A percentile compares a stretch with the other conserved stretches of the same genome.
Evolutionary conservation across 331 rosid species (phyloP).

Genomic region (Pyrus hybrid): DNA sequence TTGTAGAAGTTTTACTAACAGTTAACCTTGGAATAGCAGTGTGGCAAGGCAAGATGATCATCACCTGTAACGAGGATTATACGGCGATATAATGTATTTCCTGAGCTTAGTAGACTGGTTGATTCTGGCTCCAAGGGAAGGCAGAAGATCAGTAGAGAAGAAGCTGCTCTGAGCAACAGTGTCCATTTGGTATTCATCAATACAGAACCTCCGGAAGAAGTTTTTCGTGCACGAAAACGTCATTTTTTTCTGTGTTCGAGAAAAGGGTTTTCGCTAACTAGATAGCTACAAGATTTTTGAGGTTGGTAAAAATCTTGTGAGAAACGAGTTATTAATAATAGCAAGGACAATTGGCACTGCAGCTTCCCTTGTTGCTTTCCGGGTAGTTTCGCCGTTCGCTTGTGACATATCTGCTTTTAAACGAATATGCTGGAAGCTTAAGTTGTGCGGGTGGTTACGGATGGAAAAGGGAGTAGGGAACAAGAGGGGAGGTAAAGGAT

Average conservation of each 20-base stretch:
- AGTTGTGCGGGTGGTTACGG: conserved; percentile 7
- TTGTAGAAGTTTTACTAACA: no score
- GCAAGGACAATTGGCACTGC: neutral
- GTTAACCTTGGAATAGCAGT: no score
- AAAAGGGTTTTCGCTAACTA: neutral
- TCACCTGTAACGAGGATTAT: conserved; percentile 62
- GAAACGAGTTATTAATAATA: conserved; percentile 24
- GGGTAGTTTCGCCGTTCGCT: conserved; percentile 1
- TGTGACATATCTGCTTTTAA: conserved; percentile 9
- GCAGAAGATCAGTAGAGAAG: conserved; percentile 51
- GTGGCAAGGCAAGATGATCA: neutral
- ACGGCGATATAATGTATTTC: conserved; percentile 58
- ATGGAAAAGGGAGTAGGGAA: conserved; percentile 8
- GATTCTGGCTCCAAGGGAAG: conserved; percentile 71
- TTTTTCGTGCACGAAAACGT: conserved; percentile 35
- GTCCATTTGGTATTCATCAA: conserved; percentile 43
- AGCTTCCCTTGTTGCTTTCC: conserved; percentile 8
- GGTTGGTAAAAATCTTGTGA: conserved; percentile 9
- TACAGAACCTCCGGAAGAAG: conserved; percentile 55
- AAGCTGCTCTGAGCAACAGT: conserved; percentile 43
- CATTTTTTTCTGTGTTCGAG: conserved; percentile 20
- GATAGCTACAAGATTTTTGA: neutral
- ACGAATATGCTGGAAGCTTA: conserved; percentile 17
- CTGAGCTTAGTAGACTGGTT: conserved; percentile 48
- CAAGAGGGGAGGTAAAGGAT: conserved; percentile 4